Evolutionary conservation across 192 early-diverging fungal genomes (phyloP), one percentile per base, ranked within the genome.

Genomic region (Coemansia sp.): DNA sequence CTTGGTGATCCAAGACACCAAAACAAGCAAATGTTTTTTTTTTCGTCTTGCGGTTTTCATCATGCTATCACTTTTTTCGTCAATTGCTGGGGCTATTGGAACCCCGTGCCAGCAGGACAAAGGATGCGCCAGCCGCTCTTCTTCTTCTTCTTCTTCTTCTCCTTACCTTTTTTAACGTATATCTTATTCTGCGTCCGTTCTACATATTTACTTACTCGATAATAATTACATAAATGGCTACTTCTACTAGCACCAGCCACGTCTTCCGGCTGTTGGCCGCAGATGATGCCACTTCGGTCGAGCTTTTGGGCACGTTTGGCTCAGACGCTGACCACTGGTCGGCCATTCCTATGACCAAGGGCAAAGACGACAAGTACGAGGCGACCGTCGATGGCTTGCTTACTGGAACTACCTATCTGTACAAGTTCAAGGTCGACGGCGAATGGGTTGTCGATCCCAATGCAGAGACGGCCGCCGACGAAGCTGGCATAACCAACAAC

Each of bases 351-450:
- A 68, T 76, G 73, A 56, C 78, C 60, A 75, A 76, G 62, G 19
- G 50, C 13, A 64, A 39, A 1, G 64, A 64, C 34, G 66, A 57
- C 48, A 36, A 50, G 50, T 65, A 73, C 64, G 68, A 75, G 56
- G 79, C 59, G 6, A 66, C 59, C 10, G 56, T 81, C 17, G 63
- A 64, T 21, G 54, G 35, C 14, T 35, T 81, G 41, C 34, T 46
- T 3, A 60, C 73, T 0, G 67, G 29, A 0, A 69, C 69, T 0
- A 27, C 33, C 31, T 81, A 73, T 33, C 31, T 66, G 37, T 81
- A 81, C 79, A 81, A 81, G 67, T 81, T 57, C 70, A 69, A 67
- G 53, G 79, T 81, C 8, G 67, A 81, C 31, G 79, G 73, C 39
- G 70, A 73, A 39, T 81, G 79, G 79, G 62, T 63, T 40, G 67